Conservation (phyloP, 768 basidiomycete genomes). For the Crucibulum laeve region DNA sequence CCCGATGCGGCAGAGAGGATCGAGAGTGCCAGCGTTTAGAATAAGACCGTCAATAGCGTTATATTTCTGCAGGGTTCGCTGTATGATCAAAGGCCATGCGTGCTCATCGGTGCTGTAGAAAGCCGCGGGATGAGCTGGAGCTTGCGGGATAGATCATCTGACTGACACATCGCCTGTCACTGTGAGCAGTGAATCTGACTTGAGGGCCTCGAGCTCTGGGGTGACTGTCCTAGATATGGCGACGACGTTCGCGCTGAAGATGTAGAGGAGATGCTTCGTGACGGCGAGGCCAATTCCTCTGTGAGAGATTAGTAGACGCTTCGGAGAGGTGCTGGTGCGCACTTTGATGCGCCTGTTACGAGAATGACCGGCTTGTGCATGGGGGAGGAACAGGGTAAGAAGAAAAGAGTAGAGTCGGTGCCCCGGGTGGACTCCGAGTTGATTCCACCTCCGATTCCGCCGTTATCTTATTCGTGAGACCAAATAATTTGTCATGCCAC, state of each 20-base stretch:
- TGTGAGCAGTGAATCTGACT: constrained; percentile 41
- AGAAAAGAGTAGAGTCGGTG: constrained; percentile 3
- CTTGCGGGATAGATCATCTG: constrained; percentile 6
- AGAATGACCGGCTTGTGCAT: constrained; percentile 56
- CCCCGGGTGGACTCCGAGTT: constrained; percentile 3
- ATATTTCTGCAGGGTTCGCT: constrained; percentile 46
- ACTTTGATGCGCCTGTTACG: constrained; percentile 87
- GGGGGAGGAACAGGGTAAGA: constrained; percentile 2
- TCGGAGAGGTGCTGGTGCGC: constrained; percentile 5
- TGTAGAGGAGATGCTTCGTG: constrained; percentile 57
- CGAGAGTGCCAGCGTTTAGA: constrained; percentile 80
- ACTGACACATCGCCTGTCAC: constrained; percentile 78
- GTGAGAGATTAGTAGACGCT: constrained; percentile 5
- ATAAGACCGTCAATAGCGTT: constrained; percentile 71
- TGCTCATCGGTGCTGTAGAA: constrained; percentile 52
- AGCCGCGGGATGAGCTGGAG: constrained; percentile 5
- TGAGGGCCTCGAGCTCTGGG: constrained; percentile 46
- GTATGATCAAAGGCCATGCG: constrained; percentile 53
- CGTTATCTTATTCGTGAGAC: too few species aligned
- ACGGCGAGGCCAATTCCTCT: constrained; percentile 79
- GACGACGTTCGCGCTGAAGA: constrained; percentile 65
- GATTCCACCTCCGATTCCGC: too few species aligned
- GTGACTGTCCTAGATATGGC: constrained; percentile 70
- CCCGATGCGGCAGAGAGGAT: constrained; percentile 60
- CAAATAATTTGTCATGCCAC: background rate